phyloP scores from a whole-genome alignment of 495 filamentous ascomycete species.

The Xylaria cubensis region DNA sequence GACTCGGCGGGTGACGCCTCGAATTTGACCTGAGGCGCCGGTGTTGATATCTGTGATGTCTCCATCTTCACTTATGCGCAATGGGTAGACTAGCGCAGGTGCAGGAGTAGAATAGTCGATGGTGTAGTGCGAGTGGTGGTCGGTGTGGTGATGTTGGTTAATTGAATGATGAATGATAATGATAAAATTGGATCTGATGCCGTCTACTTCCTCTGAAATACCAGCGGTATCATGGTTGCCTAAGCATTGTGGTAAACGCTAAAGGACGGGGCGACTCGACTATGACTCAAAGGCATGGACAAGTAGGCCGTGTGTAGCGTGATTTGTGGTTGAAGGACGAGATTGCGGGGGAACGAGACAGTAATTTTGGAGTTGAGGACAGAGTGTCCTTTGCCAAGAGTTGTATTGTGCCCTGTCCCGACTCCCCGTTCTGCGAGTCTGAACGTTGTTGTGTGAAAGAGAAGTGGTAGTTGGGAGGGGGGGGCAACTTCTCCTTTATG shows the following conservation, averaged over 20 bases:
- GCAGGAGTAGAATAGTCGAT: not conserved
- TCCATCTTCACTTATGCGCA: slow-evolving; percentile 43
- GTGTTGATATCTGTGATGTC: slow-evolving; percentile 28
- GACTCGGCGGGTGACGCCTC: slow-evolving; percentile 59
- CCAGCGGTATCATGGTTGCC: slow-evolving; percentile 29
- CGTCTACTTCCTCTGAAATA: slow-evolving; percentile 41
- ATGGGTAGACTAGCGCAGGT: not conserved
- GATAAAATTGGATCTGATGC: not conserved
- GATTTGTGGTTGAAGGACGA: not conserved
- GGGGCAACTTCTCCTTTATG: slow-evolving; percentile 40
- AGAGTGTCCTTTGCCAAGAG: slow-evolving; percentile 29
- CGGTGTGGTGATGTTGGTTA: slow-evolving; percentile 44
- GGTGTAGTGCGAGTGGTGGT: not conserved
- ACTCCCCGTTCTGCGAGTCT: not conserved
- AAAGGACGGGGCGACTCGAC: not conserved
- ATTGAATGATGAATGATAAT: slow-evolving; percentile 25
- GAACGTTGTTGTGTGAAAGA: slow-evolving; percentile 3
- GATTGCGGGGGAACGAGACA: not conserved
- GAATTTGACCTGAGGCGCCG: slow-evolving; percentile 54
- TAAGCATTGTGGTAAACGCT: slow-evolving; percentile 1
- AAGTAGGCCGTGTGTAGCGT: not conserved
- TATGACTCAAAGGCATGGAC: not conserved
- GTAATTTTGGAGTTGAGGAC: slow-evolving; percentile 17
- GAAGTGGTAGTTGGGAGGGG: slow-evolving; percentile 17
- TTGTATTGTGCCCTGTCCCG: not conserved